Base-by-base conservation (phyloP, 2,329 filamentous ascomycete genomes). In the Hymenotorrendiella dingleyae region DNA sequence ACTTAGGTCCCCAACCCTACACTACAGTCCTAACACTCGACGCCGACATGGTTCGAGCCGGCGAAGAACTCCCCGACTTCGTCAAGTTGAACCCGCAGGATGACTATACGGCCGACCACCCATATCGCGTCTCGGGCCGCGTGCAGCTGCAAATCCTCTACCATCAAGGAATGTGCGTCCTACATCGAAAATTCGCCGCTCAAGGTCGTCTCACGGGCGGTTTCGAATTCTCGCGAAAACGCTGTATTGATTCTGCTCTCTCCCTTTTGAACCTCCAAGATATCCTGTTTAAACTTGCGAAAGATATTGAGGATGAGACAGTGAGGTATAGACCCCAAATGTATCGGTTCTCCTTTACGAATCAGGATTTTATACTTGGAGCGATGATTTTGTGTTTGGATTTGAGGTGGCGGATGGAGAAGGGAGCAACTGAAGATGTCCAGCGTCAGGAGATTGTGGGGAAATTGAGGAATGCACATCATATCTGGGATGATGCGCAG, bases 141-240 rank as follows among this genome's bases (percentile, higher is more conserved):
- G 87, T 89, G 58, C 84, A 84, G 43, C 69, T 95, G 26, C 84
- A 90, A 48, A 81, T 91, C 38, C 67, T 95, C 3, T 94, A 88
- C 55, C 80, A 91, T 50, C 94, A 94, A 65, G 85, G 22, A 4
- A 38, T 38, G 36, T 93, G 87, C 55, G 76, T 94, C 21, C 73
- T 97, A 20, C 91, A 97, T 62, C 77, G 88, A 38, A 87, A 87
- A 49, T 95, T 90, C 60, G 73, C 94, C 42, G 71, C 77, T 6
- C 76, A 80, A 45, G 84, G 87, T 2, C 72, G 84, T 35, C 76
- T 84, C 45, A 89, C 89, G 52, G 71, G 83, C 5, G 76, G 87
- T 9, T 95, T 93, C 57, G 77, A 80, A 4, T 86, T 90, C 57
- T 94, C 88, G 5, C 78, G 89, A 10, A 45, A 52, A 8, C 46